Percentiles rank a stretch among this genome's conserved stretches.
Conservation (phyloP, 306 rosid species). For the Adenanthera pavonina region DNA sequence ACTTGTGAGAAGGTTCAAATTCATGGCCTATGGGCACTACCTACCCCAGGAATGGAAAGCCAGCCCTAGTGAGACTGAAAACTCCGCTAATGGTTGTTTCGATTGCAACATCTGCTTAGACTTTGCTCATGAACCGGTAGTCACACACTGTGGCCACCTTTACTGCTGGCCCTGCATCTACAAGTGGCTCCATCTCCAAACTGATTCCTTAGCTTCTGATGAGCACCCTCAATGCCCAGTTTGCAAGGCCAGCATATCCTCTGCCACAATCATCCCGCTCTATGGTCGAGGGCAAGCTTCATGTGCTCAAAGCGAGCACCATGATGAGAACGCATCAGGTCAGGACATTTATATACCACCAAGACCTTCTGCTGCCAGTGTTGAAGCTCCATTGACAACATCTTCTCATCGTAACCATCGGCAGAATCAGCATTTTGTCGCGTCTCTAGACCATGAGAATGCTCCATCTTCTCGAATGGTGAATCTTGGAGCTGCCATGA, state of each 20-base stretch:
- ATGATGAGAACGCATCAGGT: slow-evolving; percentile 37
- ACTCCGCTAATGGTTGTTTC: slow-evolving; percentile 51
- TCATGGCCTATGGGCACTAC: slow-evolving; percentile 70
- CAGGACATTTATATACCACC: slow-evolving; percentile 64
- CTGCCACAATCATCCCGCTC: slow-evolving; percentile 80
- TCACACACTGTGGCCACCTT: slow-evolving; percentile 91
- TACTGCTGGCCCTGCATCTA: slow-evolving; percentile 98
- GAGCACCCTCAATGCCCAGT: slow-evolving; percentile 94
- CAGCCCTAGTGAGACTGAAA: slow-evolving; percentile 49
- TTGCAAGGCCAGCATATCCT: slow-evolving; percentile 84
- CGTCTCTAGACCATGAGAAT: slow-evolving; percentile 40
- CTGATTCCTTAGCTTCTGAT: slow-evolving; percentile 69
- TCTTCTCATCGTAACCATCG: slow-evolving; percentile 70
- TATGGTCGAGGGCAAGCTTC: slow-evolving; percentile 72
- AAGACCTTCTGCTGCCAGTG: slow-evolving; percentile 73
- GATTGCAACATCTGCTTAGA: slow-evolving; percentile 96
- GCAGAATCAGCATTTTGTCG: slow-evolving; percentile 52
- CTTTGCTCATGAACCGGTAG: slow-evolving; percentile 78
- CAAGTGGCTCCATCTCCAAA: slow-evolving; percentile 82
- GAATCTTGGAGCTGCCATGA: neutral
- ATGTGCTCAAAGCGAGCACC: slow-evolving; percentile 31
- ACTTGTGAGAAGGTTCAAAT: slow-evolving; percentile 32
- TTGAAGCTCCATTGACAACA: slow-evolving; percentile 44
- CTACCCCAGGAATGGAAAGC: slow-evolving; percentile 40
- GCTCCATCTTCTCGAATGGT: slow-evolving; percentile 39